Percentiles rank a stretch among this genome's conserved stretches.
phyloP scores from a whole-genome alignment of 345 rosid species.

The Boechera retrofracta region DNA sequence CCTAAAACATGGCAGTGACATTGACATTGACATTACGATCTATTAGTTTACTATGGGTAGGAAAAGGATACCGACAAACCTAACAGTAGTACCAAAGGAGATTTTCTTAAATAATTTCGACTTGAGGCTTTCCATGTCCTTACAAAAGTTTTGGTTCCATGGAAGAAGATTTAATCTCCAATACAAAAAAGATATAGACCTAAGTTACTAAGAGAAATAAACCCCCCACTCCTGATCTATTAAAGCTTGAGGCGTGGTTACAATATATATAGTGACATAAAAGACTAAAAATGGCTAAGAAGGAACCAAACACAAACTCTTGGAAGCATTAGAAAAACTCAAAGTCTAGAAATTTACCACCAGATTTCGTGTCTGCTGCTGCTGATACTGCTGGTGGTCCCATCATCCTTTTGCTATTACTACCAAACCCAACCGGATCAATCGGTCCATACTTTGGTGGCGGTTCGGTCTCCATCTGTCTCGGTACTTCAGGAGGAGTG shows the following conservation, averaged over 20 bases:
- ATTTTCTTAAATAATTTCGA: constrained; percentile 25
- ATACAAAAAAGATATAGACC: constrained; percentile 14
- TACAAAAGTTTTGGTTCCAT: constrained; percentile 39
- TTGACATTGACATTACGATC: constrained; percentile 26
- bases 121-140: constrained; percentile 34
- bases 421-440: constrained; percentile 71
- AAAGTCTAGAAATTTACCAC: constrained; percentile 93
- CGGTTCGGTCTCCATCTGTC: constrained; percentile 71
- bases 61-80: constrained; percentile 26
- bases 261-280: constrained; percentile 25
- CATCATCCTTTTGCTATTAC: constrained; percentile 74
- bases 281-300: constrained; percentile 37
- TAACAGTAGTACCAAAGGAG: constrained; percentile 22
- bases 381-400: constrained; percentile 41
- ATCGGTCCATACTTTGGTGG: constrained; percentile 66
- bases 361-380: constrained; percentile 61
- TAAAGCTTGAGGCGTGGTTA: constrained; percentile 23
- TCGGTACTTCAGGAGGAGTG: constrained; percentile 96
- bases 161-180: constrained; percentile 39
- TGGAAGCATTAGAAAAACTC: constrained; percentile 76
- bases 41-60: not conserved
- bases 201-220: constrained; percentile 22
- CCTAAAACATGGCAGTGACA: constrained; percentile 19
- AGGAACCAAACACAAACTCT: constrained; percentile 38
- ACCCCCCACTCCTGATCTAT: constrained; percentile 8